Percentiles rank a stretch among this genome's conserved stretches.
Conservation (phyloP, 805 yeast genomes). For the Dipodascus geniculatus region DNA sequence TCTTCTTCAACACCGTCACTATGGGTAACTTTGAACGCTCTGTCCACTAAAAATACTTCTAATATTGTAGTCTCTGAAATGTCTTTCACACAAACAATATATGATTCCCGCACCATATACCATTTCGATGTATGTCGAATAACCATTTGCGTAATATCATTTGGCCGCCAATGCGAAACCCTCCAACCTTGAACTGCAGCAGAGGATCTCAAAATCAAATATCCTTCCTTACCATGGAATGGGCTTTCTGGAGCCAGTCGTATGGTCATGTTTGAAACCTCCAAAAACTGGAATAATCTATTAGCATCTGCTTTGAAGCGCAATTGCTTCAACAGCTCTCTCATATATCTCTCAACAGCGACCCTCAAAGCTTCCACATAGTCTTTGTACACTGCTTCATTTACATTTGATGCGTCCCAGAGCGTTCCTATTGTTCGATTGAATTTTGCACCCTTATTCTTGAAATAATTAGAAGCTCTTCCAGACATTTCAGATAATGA, state of each 20-base stretch:
- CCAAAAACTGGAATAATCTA: slow-evolving; percentile 74
- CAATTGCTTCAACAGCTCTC: slow-evolving; percentile 44
- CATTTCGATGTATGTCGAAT: slow-evolving; percentile 85
- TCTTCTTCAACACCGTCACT: slow-evolving; percentile 13
- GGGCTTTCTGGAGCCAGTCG: slow-evolving; percentile 72
- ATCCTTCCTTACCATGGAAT: slow-evolving; percentile 83
- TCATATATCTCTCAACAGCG: slow-evolving; percentile 54
- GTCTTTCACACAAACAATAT: slow-evolving; percentile 74
- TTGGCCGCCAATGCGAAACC: slow-evolving; percentile 73
- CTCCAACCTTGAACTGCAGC: slow-evolving; percentile 93
- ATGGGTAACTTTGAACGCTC: slow-evolving; percentile 43
- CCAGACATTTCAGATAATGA: background rate
- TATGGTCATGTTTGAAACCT: slow-evolving; percentile 79
- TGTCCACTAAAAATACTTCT: slow-evolving; percentile 86
- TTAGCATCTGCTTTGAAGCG: slow-evolving; percentile 73
- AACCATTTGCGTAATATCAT: slow-evolving; percentile 78
- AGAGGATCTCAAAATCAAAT: slow-evolving; percentile 63
- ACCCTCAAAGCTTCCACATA: slow-evolving; percentile 10
- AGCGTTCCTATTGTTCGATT: background rate
- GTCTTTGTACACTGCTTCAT: background rate
- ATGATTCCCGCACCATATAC: slow-evolving; percentile 79
- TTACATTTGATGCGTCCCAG: background rate
- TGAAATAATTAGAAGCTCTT: background rate
- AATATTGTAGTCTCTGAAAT: slow-evolving; percentile 77
- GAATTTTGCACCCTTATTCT: background rate